Base-by-base conservation (phyloP, 495 filamentous ascomycete genomes). In the Aspergillus campestris region DNA sequence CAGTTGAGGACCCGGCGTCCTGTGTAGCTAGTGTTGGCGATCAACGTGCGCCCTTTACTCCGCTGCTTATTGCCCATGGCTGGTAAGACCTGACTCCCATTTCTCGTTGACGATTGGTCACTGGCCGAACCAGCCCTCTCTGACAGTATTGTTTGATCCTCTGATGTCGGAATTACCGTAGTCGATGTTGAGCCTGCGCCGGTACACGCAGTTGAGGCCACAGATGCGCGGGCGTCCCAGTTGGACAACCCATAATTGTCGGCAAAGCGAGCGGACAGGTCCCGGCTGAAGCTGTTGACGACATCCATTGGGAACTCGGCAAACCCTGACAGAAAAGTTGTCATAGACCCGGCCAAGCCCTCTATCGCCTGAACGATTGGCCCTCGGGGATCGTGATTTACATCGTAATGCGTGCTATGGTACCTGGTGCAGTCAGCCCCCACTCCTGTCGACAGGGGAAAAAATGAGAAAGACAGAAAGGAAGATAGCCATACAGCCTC, bases 261-360 rank as follows among this genome's bases (percentile, higher is more conserved):
- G 12, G 49, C 49, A 12, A 51, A 51, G n/a, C 49, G 44, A 10
- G 15, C 40, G 0, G 44, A 35, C 3, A 34, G 27, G 8, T 43
- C 35, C 8, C 13, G 38, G 3, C 44, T 24, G 14, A 51, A 42
- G 5, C 59, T 65, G 50, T 78, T 74, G 49, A 87, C 83, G 8
- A 89, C 73, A 32, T 84, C 80, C 31, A 79, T 71, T 1, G 87
- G 87, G 37, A 91, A 77, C 51, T 91, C 87, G 6, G 84, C 83
- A 30, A 86, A 67, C 0, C 84, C 85, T 80, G 90, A 84, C 58
- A 79, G 70, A 43, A 94, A 72, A 44, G 65, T 81, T 14, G 75
- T 72, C 15, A 83, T 59, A n/a, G 85, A 83, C 4, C 83, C 84
- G 3, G 86, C 59, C 2, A 90, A 52, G 2, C 81, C 79, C 11